A percentile compares a stretch with the other conserved stretches of the same genome.
Conservation (phyloP, 345 rosid genomes). For the Eucalyptus sideroxylon region DNA sequence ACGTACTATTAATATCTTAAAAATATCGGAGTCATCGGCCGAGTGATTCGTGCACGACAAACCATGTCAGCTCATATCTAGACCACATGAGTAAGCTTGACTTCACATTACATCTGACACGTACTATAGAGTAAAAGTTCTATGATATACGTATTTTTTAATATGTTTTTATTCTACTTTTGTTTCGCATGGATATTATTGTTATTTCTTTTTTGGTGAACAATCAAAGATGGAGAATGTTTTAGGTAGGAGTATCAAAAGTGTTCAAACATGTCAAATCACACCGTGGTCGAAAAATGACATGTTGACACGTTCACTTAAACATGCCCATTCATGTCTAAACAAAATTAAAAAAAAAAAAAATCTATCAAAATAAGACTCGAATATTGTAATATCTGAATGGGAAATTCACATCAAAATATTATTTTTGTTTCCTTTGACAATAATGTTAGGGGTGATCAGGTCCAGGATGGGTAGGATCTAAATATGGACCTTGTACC, state of each 20-base stretch:
- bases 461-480: fast-evolving
- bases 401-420: not conserved
- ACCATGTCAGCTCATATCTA: not conserved
- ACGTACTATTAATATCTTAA: not conserved
- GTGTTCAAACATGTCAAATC: not conserved
- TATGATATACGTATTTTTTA: not conserved
- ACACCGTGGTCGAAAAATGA: not conserved
- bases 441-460: too few relatives aligned
- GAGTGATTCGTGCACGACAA: not conserved
- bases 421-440: not conserved
- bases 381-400: fast-evolving
- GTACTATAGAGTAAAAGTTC: not conserved
- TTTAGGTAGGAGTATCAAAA: not conserved
- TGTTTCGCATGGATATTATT: not conserved
- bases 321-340: not conserved
- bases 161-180: not conserved
- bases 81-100: not conserved
- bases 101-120: not conserved
- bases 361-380: fast-evolving
- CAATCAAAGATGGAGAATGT: not conserved
- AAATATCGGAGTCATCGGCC: not conserved
- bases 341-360: not conserved
- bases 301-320: not conserved
- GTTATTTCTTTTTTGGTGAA: not conserved
- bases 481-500: fast-evolving